These are phyloP conservation scores for Scedosporium boydii DNA, from an alignment of 2,329 filamentous ascomycete genomes.

Conservation along the genomic window DNA sequence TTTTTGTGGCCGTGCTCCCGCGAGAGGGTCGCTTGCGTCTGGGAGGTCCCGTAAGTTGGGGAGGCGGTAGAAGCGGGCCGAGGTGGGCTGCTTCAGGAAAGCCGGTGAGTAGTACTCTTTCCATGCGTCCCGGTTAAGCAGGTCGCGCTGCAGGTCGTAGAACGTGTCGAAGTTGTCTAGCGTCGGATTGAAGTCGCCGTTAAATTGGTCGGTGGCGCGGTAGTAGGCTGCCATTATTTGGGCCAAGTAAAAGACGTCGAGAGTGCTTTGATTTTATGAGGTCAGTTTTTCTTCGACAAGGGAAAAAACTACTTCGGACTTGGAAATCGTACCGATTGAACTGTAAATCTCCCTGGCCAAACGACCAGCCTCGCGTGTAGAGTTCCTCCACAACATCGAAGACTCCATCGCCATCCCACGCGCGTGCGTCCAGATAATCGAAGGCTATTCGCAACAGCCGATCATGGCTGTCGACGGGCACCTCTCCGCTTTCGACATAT, in stretches of 20 bases:
- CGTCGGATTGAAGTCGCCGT: neutral
- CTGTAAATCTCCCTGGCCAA: neutral
- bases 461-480: neutral
- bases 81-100: neutral
- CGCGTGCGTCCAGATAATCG: neutral
- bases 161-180: neutral
- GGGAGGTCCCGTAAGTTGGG: slow-evolving; percentile 9
- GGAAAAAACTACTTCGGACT: neutral
- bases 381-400: neutral
- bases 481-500: neutral
- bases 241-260: neutral
- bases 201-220: neutral
- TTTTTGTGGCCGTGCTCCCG: neutral
- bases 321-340: neutral
- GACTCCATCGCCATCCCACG: neutral
- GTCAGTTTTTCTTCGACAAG: neutral
- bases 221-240: neutral
- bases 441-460: neutral
- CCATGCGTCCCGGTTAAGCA: neutral
- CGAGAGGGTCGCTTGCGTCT: slow-evolving; percentile 7
- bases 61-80: slow-evolving; percentile 9
- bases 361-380: neutral
- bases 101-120: neutral
- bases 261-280: neutral
- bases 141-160: neutral